These are phyloP conservation scores for Brettanomyces nanus DNA, from an alignment of 805 yeast genomes.

Conservation along the genomic window DNA sequence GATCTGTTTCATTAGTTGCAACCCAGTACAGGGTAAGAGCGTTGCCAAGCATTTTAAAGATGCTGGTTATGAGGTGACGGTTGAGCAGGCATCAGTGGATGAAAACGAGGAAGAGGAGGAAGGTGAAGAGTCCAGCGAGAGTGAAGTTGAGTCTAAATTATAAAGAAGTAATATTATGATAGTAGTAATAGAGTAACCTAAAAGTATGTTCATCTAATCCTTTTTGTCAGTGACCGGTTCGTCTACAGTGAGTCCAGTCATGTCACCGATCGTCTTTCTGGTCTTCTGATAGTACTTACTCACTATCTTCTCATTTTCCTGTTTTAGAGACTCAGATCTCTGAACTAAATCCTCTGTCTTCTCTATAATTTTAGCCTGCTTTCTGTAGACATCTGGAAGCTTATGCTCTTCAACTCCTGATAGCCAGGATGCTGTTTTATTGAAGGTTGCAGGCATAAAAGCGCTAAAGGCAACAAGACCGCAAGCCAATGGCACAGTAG, in stretches of 20 bases:
- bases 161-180: neutral
- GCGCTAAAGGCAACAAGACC: conserved; percentile 59
- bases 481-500: conserved; percentile 47
- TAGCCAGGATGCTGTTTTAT: conserved; percentile 46
- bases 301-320: conserved; percentile 31
- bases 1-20: conserved; percentile 61
- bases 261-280: conserved; percentile 37
- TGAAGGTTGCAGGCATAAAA: conserved; percentile 67
- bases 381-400: conserved; percentile 55
- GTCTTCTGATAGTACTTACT: conserved; percentile 25
- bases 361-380: conserved; percentile 44
- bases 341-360: conserved; percentile 37
- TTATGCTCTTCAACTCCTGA: conserved; percentile 54
- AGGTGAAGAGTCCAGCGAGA: conserved; percentile 12
- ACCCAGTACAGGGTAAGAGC: conserved; percentile 50
- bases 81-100: conserved; percentile 43
- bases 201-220: conserved; percentile 10
- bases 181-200: neutral
- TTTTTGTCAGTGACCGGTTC: conserved; percentile 49
- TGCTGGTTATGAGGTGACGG: conserved; percentile 49
- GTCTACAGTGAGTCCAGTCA: conserved; percentile 64
- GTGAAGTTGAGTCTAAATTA: neutral
- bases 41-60: conserved; percentile 38
- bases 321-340: conserved; percentile 34
- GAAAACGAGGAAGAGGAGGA: conserved; percentile 21